Conservation (phyloP, 228 moss, liverwort and hornwort species). For the Sphagnum fallax region DNA sequence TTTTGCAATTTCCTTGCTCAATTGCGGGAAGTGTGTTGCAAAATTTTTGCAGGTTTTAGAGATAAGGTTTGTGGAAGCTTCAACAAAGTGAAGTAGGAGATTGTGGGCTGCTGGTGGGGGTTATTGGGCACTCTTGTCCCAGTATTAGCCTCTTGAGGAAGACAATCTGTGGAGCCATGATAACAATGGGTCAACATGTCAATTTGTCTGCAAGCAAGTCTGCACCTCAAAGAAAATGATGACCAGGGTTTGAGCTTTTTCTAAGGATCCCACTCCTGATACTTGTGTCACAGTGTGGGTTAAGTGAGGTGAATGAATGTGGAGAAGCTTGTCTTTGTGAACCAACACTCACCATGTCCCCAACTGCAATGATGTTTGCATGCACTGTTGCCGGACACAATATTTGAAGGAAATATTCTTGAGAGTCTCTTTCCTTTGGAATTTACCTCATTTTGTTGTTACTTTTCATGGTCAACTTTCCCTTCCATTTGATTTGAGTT, state of each 20-base stretch:
- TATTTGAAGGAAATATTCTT: slow-evolving; percentile 66
- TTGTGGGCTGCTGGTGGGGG: slow-evolving; percentile 99
- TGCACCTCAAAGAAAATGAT: slow-evolving; percentile 97
- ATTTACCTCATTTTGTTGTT: slow-evolving; percentile 6
- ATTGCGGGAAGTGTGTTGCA: no score
- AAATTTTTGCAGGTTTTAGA: no score
- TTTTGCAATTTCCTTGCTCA: no score
- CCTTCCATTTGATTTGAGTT: no score
- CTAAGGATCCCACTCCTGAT: slow-evolving; percentile 89
- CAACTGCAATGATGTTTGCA: slow-evolving; percentile 94
- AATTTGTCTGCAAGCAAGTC: slow-evolving; percentile 87
- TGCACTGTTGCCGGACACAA: slow-evolving; percentile 88
- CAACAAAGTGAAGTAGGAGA: slow-evolving; percentile 6
- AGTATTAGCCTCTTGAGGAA: slow-evolving; percentile 76
- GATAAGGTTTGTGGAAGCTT: no score
- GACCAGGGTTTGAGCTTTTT: slow-evolving; percentile 83
- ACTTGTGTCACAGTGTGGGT: slow-evolving; percentile 96
- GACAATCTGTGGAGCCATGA: slow-evolving; percentile 70
- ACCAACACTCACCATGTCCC: slow-evolving; percentile 96
- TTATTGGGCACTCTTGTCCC: slow-evolving; percentile 86
- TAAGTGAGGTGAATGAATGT: slow-evolving; percentile 92
- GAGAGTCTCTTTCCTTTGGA: no score
- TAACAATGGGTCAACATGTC: slow-evolving; percentile 65
- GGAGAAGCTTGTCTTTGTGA: slow-evolving; percentile 95
- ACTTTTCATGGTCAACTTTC: background rate